Evolutionary conservation across 1,139 yeast genomes (phyloP), one percentile per base, ranked within the genome.

Genomic region (Taphrina communis): DNA sequence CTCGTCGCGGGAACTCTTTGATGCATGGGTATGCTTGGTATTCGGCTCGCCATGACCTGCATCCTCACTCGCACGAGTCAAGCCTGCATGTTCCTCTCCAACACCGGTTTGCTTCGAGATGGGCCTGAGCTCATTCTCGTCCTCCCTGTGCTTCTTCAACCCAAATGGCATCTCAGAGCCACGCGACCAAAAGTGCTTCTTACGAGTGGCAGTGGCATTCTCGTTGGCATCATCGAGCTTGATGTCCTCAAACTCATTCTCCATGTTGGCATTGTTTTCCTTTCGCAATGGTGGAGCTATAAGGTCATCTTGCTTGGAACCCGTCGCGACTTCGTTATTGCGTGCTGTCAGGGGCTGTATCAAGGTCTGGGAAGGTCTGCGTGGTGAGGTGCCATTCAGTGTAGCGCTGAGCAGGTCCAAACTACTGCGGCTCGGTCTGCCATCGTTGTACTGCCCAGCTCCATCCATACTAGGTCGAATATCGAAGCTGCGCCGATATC

Each of bases 401-500:
- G 67, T 42, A 12, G 60, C 56, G 36, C 51, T 19, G 14, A 63
- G 56, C n/a, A 63, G 42, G 31, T 63, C 67, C 2, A 63, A 61
- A 44, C 61, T 53, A 17, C 46, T 36, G 25, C 67, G 59, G 35
- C 67, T 63, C 50, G 67, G 55, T 35, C 61, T n/a, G 39, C 61
- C 61, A n/a, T 55, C 55, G 36, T 52, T 48, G 21, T 42, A 44
- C 11, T 25, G 17, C 7, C 52, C 61, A 35, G 36, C 42, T 25
- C 61, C 69, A 21, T 56, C 63, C 66, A 58, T 58, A 39, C 69
- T 66, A 4, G 69, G 63, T 12, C 63, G 36, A n/a, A 66, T 66
- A 38, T 66, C 69, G 41, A 66, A 66, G 14, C 66, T 59, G 52
- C 69, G 53, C 19, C 69, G 50, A 46, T 66, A 66, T n/a, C 69